phyloP scores from a whole-genome alignment of 2,329 filamentous ascomycete species.

The Penicillium brasilianum region DNA sequence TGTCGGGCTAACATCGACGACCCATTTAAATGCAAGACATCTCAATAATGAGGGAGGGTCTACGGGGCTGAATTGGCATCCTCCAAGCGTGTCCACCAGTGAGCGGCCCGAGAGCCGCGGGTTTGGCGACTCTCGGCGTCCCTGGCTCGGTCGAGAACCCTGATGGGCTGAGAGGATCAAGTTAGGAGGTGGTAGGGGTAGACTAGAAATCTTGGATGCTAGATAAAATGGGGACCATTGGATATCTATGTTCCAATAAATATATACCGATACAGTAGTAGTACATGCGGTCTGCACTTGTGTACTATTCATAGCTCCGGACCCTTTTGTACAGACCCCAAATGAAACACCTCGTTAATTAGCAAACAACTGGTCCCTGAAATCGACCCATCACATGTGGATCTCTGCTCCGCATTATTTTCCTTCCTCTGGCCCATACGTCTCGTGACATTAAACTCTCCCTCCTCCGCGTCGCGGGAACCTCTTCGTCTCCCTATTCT shows the following conservation, averaged over 20 bases:
- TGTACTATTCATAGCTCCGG: neutral
- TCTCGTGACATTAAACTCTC: constrained; percentile 22
- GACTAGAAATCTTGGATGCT: neutral
- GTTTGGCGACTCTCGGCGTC: constrained; percentile 7
- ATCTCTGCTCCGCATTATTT: constrained; percentile 19
- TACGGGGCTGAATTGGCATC: neutral
- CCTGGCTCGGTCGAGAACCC: constrained; percentile 11
- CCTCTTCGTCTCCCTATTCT: neutral
- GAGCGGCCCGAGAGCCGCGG: constrained; percentile 8
- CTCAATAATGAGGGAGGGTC: neutral
- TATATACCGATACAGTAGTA: neutral
- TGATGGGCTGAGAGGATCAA: neutral
- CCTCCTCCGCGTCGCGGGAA: neutral
- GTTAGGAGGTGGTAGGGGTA: neutral
- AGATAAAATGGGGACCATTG: neutral
- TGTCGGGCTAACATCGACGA: neutral
- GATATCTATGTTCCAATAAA: neutral
- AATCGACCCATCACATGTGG: constrained; percentile 23
- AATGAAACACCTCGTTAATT: neutral
- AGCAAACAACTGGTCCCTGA: constrained; percentile 5
- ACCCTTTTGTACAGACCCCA: neutral
- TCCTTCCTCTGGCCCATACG: constrained; percentile 5
- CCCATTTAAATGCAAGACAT: neutral
- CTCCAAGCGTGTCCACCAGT: neutral
- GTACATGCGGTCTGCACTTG: no score